phyloP scores from a whole-genome alignment of 1,139 yeast species.

The Zygosaccharomyces pseudobailii region DNA sequence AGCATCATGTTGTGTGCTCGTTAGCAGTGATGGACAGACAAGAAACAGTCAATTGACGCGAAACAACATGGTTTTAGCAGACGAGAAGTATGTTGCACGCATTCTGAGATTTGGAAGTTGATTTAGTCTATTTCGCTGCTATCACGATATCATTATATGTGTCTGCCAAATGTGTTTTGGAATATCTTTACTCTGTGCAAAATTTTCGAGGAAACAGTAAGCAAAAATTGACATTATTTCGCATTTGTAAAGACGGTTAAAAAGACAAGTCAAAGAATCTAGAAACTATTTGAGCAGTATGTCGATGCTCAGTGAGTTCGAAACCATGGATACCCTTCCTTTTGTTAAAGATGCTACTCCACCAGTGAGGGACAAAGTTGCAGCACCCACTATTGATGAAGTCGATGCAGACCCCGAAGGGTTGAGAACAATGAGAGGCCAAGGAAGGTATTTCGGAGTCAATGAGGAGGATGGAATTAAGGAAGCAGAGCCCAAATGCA shows the following conservation, averaged over 20 bases:
- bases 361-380: constrained; percentile 15
- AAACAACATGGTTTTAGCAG: background rate
- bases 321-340: constrained; percentile 30
- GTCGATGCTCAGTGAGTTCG: constrained; percentile 28
- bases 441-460: constrained; percentile 82
- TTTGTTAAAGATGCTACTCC: constrained; percentile 25
- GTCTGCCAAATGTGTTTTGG: background rate
- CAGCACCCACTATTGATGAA: constrained; percentile 46
- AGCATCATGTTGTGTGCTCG: background rate
- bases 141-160: background rate
- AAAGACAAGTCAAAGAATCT: background rate
- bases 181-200: background rate
- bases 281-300: background rate
- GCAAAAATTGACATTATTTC: background rate
- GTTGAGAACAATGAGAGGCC: constrained; percentile 56
- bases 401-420: constrained; percentile 72
- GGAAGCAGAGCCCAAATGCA: constrained; percentile 63
- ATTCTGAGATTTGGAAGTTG: background rate
- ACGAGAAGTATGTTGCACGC: background rate
- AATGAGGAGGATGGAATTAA: constrained; percentile 46
- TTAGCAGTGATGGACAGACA: background rate
- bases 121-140: background rate
- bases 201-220: constrained; percentile 1
- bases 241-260: background rate
- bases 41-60: background rate